phyloP scores from a whole-genome alignment of 176 grass and related monocot genomes.

The Pontederia crassipes region DNA sequence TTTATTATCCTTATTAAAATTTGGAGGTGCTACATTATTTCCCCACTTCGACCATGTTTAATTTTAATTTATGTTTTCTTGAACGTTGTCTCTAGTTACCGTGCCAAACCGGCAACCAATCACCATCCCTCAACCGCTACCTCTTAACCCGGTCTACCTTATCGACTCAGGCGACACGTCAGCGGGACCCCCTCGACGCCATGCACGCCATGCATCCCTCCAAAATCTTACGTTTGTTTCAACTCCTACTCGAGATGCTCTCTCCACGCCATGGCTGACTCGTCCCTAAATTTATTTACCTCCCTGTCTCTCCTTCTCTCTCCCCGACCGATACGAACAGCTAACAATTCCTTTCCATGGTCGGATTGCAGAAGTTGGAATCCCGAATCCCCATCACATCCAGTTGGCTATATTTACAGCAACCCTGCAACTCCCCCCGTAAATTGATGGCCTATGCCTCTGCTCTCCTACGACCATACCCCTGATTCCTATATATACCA shows the following conservation, averaged over 20 bases:
- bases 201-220: not conserved
- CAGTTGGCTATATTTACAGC: too few species aligned
- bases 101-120: too few species aligned
- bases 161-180: not conserved
- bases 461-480: not conserved
- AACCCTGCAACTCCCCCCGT: not conserved
- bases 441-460: not conserved
- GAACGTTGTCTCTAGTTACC: too few species aligned
- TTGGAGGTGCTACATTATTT: too few species aligned
- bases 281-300: not conserved
- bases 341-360: not conserved
- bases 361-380: too few species aligned
- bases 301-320: not conserved
- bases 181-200: not conserved
- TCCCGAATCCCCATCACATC: too few species aligned
- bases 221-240: too few species aligned
- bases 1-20: too few species aligned
- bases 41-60: too few species aligned
- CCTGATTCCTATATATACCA: too few species aligned
- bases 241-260: not conserved
- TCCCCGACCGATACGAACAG: not conserved
- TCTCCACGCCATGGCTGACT: slow-evolving; percentile 62
- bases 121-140: not conserved
- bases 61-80: too few species aligned
- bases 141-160: not conserved